A percentile compares a stretch with the other conserved stretches of the same genome.
phyloP scores from a whole-genome alignment of 2,329 filamentous ascomycete species.

The Fusarium longipes region DNA sequence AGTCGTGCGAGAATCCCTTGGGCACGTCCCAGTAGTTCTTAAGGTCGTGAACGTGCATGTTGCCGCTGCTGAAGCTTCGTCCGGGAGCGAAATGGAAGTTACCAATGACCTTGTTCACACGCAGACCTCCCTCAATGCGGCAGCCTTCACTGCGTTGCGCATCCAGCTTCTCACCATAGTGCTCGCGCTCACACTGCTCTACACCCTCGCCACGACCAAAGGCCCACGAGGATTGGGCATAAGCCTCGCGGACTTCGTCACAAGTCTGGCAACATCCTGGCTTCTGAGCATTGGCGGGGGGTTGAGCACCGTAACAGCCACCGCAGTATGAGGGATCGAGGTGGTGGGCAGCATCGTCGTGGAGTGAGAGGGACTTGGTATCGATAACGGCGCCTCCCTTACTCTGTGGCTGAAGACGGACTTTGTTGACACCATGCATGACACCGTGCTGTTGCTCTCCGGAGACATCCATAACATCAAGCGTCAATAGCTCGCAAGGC shows the following conservation, averaged over 20 bases:
- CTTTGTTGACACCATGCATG: conserved; percentile 91
- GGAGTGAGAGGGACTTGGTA: conserved; percentile 72
- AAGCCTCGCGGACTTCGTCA: conserved; percentile 95
- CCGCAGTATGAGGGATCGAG: conserved; percentile 94
- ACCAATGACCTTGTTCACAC: conserved; percentile 97
- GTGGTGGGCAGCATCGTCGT: conserved; percentile 76
- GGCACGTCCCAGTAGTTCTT: conserved; percentile 90
- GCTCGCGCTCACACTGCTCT: conserved; percentile 94
- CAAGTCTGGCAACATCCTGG: conserved; percentile 96
- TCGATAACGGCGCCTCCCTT: conserved; percentile 84
- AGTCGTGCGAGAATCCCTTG: conserved; percentile 79
- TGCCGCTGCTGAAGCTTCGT: conserved; percentile 93
- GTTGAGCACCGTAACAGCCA: conserved; percentile 85
- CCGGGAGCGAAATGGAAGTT: conserved; percentile 99
- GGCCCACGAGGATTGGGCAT: conserved; percentile 89
- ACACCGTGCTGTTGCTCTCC: conserved; percentile 97
- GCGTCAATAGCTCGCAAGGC: conserved; percentile 93
- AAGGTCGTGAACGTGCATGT: conserved; percentile 97
- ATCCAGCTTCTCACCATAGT: conserved; percentile 90
- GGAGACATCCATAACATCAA: conserved; percentile 99
- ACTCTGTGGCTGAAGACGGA: conserved; percentile 76
- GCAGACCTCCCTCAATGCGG: conserved; percentile 89
- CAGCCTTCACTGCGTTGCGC: conserved; percentile 92
- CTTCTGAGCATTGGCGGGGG: conserved; percentile 79
- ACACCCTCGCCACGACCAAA: conserved; percentile 93